phyloP scores from a whole-genome alignment of 2,329 filamentous ascomycete genomes.

The Fusarium sp. region DNA sequence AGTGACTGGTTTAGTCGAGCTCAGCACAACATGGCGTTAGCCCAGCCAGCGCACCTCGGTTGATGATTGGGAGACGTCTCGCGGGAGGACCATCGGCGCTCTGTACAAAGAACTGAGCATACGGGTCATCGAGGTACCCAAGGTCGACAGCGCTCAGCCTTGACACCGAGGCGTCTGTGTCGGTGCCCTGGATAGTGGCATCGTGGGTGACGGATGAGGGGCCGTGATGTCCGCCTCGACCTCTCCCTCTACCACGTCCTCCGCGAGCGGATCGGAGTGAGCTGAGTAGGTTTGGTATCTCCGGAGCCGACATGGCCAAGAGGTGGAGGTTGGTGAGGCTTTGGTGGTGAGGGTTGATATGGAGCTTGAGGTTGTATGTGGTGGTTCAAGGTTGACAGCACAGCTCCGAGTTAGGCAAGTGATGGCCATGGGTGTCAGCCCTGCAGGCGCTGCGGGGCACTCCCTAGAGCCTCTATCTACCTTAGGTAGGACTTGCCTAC shows the following conservation, averaged over 20 bases:
- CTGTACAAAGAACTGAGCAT: constrained; percentile 77
- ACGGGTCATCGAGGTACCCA: constrained; percentile 87
- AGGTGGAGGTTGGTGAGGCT: neutral
- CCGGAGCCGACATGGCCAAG: constrained; percentile 72
- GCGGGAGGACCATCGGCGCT: constrained; percentile 58
- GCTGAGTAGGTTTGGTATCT: constrained; percentile 80
- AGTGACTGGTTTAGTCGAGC: constrained; percentile 24
- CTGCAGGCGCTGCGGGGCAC: neutral
- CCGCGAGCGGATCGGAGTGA: constrained; percentile 61
- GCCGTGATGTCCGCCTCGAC: constrained; percentile 50
- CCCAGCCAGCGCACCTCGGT: constrained; percentile 74
- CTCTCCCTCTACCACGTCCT: constrained; percentile 41
- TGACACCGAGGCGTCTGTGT: constrained; percentile 90
- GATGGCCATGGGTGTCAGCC: constrained; percentile 16
- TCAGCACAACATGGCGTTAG: constrained; percentile 1
- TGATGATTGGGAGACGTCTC: constrained; percentile 89
- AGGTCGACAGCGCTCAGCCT: constrained; percentile 87
- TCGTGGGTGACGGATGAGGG: constrained; percentile 67
- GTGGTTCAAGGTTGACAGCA: neutral
- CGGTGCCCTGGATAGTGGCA: constrained; percentile 85
- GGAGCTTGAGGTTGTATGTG: neutral
- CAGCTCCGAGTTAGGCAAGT: neutral
- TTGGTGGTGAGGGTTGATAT: neutral
- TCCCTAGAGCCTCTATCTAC: neutral
- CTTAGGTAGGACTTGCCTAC: neutral